phyloP scores from a whole-genome alignment of 1,284 basidiomycete species.

The Tilletia indica region DNA sequence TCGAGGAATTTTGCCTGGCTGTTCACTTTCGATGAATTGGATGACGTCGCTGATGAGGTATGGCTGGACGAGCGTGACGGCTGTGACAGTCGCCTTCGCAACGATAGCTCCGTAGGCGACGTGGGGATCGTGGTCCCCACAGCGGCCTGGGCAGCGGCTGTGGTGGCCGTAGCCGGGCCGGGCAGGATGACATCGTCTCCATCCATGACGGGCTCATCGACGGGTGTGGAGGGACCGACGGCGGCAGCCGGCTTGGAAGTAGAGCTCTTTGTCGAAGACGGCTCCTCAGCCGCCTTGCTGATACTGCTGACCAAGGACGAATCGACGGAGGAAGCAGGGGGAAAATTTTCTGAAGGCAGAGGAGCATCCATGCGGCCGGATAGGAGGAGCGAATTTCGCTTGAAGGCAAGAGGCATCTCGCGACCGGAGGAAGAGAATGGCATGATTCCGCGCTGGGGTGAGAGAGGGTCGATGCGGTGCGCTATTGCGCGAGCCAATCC shows the following conservation, averaged over 20 bases:
- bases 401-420: background rate
- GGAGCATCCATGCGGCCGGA: background rate
- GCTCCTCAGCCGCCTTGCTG: background rate
- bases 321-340: too few species aligned
- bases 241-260: background rate
- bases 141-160: slow-evolving; percentile 21
- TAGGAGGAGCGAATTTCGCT: slow-evolving; percentile 6
- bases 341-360: background rate
- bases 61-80: slow-evolving; percentile 37
- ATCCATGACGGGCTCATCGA: slow-evolving; percentile 2
- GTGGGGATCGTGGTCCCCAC: slow-evolving; percentile 17
- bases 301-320: too few species aligned
- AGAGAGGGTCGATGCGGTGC: background rate
- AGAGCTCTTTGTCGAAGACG: background rate
- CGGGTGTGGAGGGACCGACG: background rate
- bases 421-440: background rate
- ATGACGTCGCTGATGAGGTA: slow-evolving; percentile 43
- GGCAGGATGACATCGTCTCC: slow-evolving; percentile 21
- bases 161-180: slow-evolving; percentile 1
- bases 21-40: slow-evolving; percentile 37
- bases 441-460: background rate
- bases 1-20: slow-evolving; percentile 23
- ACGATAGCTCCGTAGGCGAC: background rate
- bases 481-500: background rate
- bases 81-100: slow-evolving; percentile 29